Evolutionary conservation across 768 basidiomycete species (phyloP).

Genomic region (Obba rivulosa): DNA sequence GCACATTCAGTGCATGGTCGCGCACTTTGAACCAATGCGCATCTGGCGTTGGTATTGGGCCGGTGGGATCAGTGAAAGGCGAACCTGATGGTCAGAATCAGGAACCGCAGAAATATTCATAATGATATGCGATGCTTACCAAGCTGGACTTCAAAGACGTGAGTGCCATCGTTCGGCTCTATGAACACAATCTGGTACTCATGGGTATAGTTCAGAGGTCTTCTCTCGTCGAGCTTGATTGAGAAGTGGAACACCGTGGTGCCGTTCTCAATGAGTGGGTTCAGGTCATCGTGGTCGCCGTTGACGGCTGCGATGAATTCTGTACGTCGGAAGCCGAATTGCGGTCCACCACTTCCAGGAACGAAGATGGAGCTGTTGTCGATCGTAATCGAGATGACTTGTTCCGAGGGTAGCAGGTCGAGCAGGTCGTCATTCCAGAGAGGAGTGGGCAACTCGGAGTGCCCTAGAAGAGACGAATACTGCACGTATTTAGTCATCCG

Average conservation of each 20-base stretch:
- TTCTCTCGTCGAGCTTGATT: constrained; percentile 33
- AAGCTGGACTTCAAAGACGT: constrained; percentile 55
- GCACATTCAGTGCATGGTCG: constrained; percentile 46
- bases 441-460: constrained; percentile 37
- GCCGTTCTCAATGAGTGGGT: constrained; percentile 36
- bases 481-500: constrained; percentile 13
- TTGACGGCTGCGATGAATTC: constrained; percentile 51
- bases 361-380: constrained; percentile 54
- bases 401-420: constrained; percentile 33
- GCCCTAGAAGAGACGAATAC: constrained; percentile 41
- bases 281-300: constrained; percentile 31
- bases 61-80: constrained; percentile 50
- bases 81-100: constrained; percentile 33
- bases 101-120: not conserved
- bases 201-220: constrained; percentile 46
- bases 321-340: constrained; percentile 53
- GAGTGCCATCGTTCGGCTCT: constrained; percentile 54
- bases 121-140: constrained; percentile 29
- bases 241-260: constrained; percentile 48
- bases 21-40: constrained; percentile 49
- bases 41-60: constrained; percentile 33
- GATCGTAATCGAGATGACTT: constrained; percentile 47
- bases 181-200: constrained; percentile 64
- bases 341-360: constrained; percentile 43
- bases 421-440: constrained; percentile 37